phyloP scores from a whole-genome alignment of 805 yeast genomes.

The Maudiozyma bulderi region DNA sequence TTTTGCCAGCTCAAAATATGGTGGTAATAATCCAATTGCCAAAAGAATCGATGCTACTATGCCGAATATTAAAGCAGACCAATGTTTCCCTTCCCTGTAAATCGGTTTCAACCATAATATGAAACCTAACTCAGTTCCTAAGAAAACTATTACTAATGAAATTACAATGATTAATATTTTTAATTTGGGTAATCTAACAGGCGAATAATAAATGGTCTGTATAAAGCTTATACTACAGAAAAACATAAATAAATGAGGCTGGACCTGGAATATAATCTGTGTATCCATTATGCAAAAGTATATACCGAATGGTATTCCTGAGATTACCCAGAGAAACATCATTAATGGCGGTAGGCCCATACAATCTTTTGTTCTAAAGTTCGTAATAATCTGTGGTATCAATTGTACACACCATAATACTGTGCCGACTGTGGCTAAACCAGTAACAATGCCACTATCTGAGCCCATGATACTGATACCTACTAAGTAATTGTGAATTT shows the following conservation, averaged over 20 bases:
- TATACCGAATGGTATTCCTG: slow-evolving; percentile 80
- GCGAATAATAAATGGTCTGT: slow-evolving; percentile 70
- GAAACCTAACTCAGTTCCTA: slow-evolving; percentile 61
- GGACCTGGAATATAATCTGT: slow-evolving; percentile 70
- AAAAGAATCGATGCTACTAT: slow-evolving; percentile 66
- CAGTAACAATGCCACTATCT: slow-evolving; percentile 37
- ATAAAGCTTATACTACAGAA: slow-evolving; percentile 59
- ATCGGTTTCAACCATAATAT: slow-evolving; percentile 59
- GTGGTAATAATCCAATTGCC: slow-evolving; percentile 76
- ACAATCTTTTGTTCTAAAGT: slow-evolving; percentile 67
- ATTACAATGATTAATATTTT: slow-evolving; percentile 32
- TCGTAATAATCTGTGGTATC: slow-evolving; percentile 73
- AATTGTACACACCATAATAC: slow-evolving; percentile 88
- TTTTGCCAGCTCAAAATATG: slow-evolving; percentile 74
- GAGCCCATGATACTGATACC: slow-evolving; percentile 3
- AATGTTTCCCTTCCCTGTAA: slow-evolving; percentile 39
- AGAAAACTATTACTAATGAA: slow-evolving; percentile 34
- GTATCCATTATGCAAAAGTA: slow-evolving; percentile 67
- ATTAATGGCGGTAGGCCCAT: slow-evolving; percentile 82
- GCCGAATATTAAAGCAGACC: slow-evolving; percentile 81
- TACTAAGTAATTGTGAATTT: too few relatives aligned
- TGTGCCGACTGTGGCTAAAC: slow-evolving; percentile 81
- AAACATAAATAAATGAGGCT: slow-evolving; percentile 74
- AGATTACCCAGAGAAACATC: slow-evolving; percentile 73
- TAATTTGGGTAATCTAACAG: slow-evolving; percentile 33